phyloP scores from a whole-genome alignment of 2,329 filamentous ascomycete species.

The Ophiobolus disseminans region DNA sequence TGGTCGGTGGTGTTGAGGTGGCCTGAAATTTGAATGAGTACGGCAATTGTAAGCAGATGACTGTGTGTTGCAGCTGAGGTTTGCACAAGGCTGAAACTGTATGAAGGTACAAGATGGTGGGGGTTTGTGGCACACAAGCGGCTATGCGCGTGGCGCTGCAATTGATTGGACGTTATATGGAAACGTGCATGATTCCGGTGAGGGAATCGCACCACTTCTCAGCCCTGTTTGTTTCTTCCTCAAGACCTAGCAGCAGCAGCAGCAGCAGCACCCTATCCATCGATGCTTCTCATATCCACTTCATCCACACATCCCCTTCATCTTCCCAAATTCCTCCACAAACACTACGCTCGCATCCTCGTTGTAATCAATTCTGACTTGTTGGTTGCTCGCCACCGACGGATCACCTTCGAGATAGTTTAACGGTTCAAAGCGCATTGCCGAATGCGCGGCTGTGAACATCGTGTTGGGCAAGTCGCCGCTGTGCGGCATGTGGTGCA shows the following conservation, averaged over 20 bases:
- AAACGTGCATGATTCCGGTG: no score
- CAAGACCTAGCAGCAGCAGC: no score
- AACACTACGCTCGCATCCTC: conserved; percentile 6
- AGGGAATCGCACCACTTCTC: no score
- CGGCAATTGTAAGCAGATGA: background rate
- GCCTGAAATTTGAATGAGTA: background rate
- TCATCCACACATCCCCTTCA: background rate
- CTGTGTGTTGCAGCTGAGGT: background rate
- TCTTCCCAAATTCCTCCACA: conserved; percentile 22
- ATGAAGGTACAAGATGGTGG: background rate
- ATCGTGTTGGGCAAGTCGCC: conserved; percentile 60
- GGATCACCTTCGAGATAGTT: conserved; percentile 55
- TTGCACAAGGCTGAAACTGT: background rate
- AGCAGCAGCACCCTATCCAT: no score
- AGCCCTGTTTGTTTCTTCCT: no score
- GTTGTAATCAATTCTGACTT: conserved; percentile 51
- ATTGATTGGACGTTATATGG: background rate
- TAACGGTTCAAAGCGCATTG: conserved; percentile 54
- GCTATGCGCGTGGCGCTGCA: background rate
- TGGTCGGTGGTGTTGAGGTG: background rate
- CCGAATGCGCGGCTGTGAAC: conserved; percentile 56
- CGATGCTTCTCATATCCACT: no score
- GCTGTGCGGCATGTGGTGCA: conserved; percentile 55
- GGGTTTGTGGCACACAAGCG: background rate
- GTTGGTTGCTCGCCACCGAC: conserved; percentile 51